Evolutionary conservation across 1,284 basidiomycete species (phyloP).

Genomic region (Leccinum cinnamomeum): DNA sequence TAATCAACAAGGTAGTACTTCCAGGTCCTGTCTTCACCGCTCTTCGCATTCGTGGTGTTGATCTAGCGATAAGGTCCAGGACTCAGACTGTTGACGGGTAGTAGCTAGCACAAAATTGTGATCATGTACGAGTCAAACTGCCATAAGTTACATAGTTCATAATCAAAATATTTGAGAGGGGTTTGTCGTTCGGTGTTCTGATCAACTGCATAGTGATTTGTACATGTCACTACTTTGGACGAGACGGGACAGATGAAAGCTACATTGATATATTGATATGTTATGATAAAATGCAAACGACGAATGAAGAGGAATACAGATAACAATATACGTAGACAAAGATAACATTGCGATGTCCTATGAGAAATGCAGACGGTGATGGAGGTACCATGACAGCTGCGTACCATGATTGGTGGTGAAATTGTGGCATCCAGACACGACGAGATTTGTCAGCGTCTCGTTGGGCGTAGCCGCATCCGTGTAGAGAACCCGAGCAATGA

Average conservation of each 20-base stretch:
- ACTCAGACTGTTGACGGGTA: too few relatives aligned
- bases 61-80: too few relatives aligned
- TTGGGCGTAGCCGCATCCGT: constrained; percentile 41
- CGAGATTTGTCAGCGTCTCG: constrained; percentile 29
- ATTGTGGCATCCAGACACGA: constrained; percentile 28
- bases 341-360: constrained; percentile 7
- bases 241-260: neutral
- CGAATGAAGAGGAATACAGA: neutral
- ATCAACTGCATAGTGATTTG: too few relatives aligned
- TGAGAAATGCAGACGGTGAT: constrained; percentile 30
- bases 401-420: constrained; percentile 24
- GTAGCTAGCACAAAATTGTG: too few relatives aligned
- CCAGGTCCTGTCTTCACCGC: too few relatives aligned
- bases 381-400: constrained; percentile 30
- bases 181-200: too few relatives aligned
- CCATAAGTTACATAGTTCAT: too few relatives aligned
- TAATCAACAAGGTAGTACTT: too few relatives aligned
- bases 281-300: neutral
- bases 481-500: constrained; percentile 49
- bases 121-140: too few relatives aligned
- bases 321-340: constrained; percentile 15
- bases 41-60: too few relatives aligned
- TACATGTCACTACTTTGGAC: too few relatives aligned
- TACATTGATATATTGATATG: neutral
- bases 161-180: too few relatives aligned